These are phyloP conservation scores for Apium graveolens DNA, from an alignment of 129 eudicot genomes.

Conservation along the genomic window DNA sequence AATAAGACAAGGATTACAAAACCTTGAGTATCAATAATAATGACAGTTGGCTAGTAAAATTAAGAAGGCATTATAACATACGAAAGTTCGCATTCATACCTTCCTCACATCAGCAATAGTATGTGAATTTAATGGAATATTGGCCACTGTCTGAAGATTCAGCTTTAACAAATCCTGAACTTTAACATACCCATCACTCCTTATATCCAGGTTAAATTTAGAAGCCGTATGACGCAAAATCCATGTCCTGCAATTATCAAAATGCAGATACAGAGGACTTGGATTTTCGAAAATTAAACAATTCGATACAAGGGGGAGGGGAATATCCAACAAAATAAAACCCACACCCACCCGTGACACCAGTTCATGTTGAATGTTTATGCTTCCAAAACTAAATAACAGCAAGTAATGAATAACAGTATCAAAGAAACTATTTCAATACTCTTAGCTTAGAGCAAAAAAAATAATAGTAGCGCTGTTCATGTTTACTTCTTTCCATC, in stretches of 20 bases:
- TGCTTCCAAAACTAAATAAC: not conserved
- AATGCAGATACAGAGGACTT: too few species aligned
- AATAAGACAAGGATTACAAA: not conserved
- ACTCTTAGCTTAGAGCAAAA: not conserved
- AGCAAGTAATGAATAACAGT: not conserved
- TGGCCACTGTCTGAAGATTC: conserved; percentile 63
- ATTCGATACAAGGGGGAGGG: too few species aligned
- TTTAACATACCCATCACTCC: conserved; percentile 86
- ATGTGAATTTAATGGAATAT: conserved; percentile 63
- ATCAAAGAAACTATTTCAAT: not conserved
- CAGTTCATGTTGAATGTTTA: not conserved
- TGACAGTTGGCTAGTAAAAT: not conserved
- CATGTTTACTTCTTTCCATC: not conserved
- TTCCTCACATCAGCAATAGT: conserved; percentile 71
- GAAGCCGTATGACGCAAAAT: conserved; percentile 82
- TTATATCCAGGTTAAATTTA: conserved; percentile 63
- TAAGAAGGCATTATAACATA: not conserved
- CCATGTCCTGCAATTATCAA: too few species aligned
- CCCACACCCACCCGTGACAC: too few species aligned
- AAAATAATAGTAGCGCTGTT: not conserved
- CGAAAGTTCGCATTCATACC: conserved; percentile 26
- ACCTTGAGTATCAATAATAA: not conserved
- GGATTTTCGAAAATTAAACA: too few species aligned
- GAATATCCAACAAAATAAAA: too few species aligned
- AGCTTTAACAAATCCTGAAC: conserved; percentile 71